Conservation (phyloP, 495 filamentous ascomycete genomes). For the Melanomma pulvis-pyrius region DNA sequence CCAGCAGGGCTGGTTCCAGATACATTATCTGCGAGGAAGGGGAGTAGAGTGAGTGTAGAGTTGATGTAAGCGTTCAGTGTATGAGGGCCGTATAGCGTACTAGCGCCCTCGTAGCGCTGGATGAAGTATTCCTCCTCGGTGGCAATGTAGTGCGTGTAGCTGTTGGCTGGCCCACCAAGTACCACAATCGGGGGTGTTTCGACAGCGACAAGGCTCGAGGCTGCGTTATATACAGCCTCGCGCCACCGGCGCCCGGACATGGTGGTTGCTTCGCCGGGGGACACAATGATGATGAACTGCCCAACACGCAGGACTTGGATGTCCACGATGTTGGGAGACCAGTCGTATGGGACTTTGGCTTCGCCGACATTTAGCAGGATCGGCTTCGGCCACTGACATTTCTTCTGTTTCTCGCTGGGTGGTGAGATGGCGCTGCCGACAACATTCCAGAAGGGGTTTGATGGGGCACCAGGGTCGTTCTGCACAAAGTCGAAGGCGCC, state of each 20-base stretch:
- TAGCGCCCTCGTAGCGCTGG: slow-evolving; percentile 94
- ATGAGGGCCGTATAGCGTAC: slow-evolving; percentile 91
- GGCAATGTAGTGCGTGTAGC: slow-evolving; percentile 93
- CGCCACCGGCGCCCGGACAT: slow-evolving; percentile 96
- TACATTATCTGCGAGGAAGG: slow-evolving; percentile 61
- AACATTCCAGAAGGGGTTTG: slow-evolving; percentile 80
- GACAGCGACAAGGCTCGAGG: slow-evolving; percentile 47
- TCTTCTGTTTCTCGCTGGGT: slow-evolving; percentile 69
- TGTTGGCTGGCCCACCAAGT: slow-evolving; percentile 91
- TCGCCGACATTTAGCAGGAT: slow-evolving; percentile 90
- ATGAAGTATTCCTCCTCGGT: slow-evolving; percentile 89
- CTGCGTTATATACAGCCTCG: slow-evolving; percentile 66
- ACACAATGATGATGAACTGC: slow-evolving; percentile 83
- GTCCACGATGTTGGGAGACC: slow-evolving; percentile 93
- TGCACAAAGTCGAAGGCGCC: slow-evolving; percentile 95
- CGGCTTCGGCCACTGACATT: slow-evolving; percentile 82
- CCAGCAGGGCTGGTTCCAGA: slow-evolving; percentile 48
- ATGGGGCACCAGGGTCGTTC: slow-evolving; percentile 70
- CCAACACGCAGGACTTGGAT: slow-evolving; percentile 87
- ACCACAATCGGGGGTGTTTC: slow-evolving; percentile 68
- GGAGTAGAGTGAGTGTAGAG: slow-evolving; percentile 71
- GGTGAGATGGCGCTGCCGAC: slow-evolving; percentile 73
- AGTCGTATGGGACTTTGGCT: slow-evolving; percentile 75
- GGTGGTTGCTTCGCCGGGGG: slow-evolving; percentile 88
- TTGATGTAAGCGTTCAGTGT: slow-evolving; percentile 91